Evolutionary conservation across 208 protist genomes (phyloP), one percentile per base, ranked within the genome.

Genomic region (Leishmania turanica): DNA sequence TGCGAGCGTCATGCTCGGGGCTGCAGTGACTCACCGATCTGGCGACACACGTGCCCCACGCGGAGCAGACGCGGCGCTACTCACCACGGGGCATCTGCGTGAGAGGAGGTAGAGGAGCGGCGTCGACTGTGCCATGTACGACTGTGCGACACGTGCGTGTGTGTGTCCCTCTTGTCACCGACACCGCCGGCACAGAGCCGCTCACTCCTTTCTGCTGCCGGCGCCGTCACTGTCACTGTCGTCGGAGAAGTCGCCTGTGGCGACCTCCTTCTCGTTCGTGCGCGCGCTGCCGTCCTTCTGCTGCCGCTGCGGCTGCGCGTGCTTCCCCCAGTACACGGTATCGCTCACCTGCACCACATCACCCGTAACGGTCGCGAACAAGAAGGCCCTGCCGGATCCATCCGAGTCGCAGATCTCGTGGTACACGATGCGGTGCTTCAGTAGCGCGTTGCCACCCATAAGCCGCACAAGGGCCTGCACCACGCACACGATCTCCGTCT

Each of bases 391-490:
- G 42, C 91, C 89, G 3, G 90, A 93, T 58, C 90, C 92, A 78
- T 96, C 93, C 3, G 90, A 95, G 84, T 98, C 93, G 79, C 84
- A 89, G 71, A 97, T 88, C 65, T 96, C 95, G 84, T 98, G 96
- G 73, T 94, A 94, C 27, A 87, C 92, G 34, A 97, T 87, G 81
- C 87, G 79, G 82, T 97, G 91, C 83, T 97, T 95, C 27, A 98
- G 81, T 21, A 98, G 76, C 3, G 95, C 92, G 78, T 97, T 97
- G 45, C 95, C 94, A 62, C 94, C 94, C 88, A 97, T 92, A 34
- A 96, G 80, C 21, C 83, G 80, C 45, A 97, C 93, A 62, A 96
- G 88, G 9, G 93, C 81, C 81, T 93, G 88, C 70, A 98, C 90
- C 66, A 90, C 81, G 81, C 89, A 91, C 77, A 93, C 83, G 17